Evolutionary conservation across 768 basidiomycete genomes (phyloP).

Genomic region (Suillus clintonianus): DNA sequence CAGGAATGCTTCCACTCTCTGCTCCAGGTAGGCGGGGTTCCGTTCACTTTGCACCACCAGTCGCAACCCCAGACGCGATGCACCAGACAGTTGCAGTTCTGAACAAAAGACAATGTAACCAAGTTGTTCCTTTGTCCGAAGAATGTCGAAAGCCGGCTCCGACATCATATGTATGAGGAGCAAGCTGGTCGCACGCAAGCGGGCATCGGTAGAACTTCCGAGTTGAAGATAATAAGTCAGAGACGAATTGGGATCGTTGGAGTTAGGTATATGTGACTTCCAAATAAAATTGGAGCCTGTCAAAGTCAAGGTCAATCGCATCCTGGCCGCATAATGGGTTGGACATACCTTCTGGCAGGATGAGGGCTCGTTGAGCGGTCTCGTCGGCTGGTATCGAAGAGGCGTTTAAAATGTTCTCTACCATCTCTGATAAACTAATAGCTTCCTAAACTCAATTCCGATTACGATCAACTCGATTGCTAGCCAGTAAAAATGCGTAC

Average conservation of each 20-base stretch:
- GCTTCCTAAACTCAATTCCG: slow-evolving; percentile 60
- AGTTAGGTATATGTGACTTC: slow-evolving; percentile 70
- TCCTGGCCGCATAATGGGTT: background rate
- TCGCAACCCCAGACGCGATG: slow-evolving; percentile 72
- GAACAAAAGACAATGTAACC: slow-evolving; percentile 85
- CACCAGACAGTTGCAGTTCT: slow-evolving; percentile 58
- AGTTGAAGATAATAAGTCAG: slow-evolving; percentile 85
- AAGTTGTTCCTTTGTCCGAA: slow-evolving; percentile 93
- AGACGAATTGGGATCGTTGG: slow-evolving; percentile 84
- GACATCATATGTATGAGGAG: slow-evolving; percentile 81
- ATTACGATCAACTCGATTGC: background rate
- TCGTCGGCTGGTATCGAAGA: slow-evolving; percentile 57
- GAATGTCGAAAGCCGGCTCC: slow-evolving; percentile 90
- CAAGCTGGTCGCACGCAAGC: slow-evolving; percentile 62
- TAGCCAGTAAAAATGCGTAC: slow-evolving; percentile 42
- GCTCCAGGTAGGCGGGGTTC: slow-evolving; percentile 76
- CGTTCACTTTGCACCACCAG: slow-evolving; percentile 91
- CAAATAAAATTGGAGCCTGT: slow-evolving; percentile 73
- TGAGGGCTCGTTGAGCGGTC: slow-evolving; percentile 55
- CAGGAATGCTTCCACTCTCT: slow-evolving; percentile 87
- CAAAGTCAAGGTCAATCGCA: slow-evolving; percentile 12
- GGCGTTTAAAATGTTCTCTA: slow-evolving; percentile 64
- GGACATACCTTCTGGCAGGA: slow-evolving; percentile 66
- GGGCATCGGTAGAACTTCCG: slow-evolving; percentile 66
- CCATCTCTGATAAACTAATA: slow-evolving; percentile 64